Evolutionary conservation across 768 basidiomycete species (phyloP), one percentile per base, ranked within the genome.

Genomic region (Epithele typhae): DNA sequence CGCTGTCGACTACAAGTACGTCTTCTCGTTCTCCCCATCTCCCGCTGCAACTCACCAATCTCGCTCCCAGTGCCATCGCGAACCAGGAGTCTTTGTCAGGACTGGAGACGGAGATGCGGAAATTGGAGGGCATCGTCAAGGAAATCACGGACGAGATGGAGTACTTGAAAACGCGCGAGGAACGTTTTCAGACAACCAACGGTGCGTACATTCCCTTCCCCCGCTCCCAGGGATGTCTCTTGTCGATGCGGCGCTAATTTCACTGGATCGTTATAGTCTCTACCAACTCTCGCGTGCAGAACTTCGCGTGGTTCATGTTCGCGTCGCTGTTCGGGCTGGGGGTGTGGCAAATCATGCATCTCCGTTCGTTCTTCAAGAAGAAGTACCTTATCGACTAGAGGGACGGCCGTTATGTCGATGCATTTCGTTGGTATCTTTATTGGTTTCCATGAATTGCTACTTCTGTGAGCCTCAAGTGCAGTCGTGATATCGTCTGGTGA

Each of bases 31-130:
- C 11, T 35, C 52, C 14, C 21, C 18, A 19, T 19, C 32, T 33
- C 34, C 4, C 7, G 12, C 10, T 10, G 33, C n/a, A 18, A 30
- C 7, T 7, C 27, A 30, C 14, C 27, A 36, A 32, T 15, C 15
- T 30, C 21, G 49, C 3, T 17, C 15, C 1, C 60, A 96, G 93
- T 58, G 96, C 96, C 21, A 99, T 98, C 64, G 96, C 96, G 9
- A 97, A 96, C 69, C 94, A 97, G 64, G 96, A 99, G 64, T 93
- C 91, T 1, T 74, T 98, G 0, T 96, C 92, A 5, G 88, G 87
- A 0, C 79, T 99, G 17, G 96, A 99, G 68, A 94, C 92, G 0
- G 96, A 98, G 66, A 97, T 98, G 94, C 82, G 93, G 33, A 98
- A 98, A 61, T 75, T 99, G 3, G 96, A 99, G 64, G 94, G 92